Evolutionary conservation across 2,329 filamentous ascomycete species (phyloP), one percentile per base, ranked within the genome.

Genomic region (Penicillium olsonii): DNA sequence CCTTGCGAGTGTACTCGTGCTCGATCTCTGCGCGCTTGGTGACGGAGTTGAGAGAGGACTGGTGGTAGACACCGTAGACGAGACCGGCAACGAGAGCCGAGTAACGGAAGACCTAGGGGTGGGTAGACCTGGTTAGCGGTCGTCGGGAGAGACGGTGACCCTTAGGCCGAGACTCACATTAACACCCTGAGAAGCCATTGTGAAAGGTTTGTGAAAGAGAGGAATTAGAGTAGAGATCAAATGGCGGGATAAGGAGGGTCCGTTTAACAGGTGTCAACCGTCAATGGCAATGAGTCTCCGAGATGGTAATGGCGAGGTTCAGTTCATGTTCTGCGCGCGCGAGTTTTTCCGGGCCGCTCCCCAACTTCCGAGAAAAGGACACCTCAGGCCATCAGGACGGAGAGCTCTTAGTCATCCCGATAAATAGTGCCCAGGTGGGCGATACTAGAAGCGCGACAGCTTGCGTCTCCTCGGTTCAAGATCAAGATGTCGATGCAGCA

Each of bases 31-130:
- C 80, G 55, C 82, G 76, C 76, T 85, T 88, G 68, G 91, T 84
- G 66, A 82, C 75, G 49, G 88, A 75, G 62, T 78, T 86, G 74
- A 99, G 87, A 56, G 84, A 83, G 69, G 87, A 81, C 80, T 99
- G 94, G 80, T 96, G 92, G 76, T 87, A 89, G 80, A 96, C 85
- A 74, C 94, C 94, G 80, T 99, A 99, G 78, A 96, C 87, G 71
- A 97, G 79, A 72, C 94, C 94, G 68, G 90, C 81, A 69, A 86
- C 88, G 62, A 99, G 88, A 71, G 92, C 92, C 70, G 91, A 92
- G 83, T 92, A 99, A 78, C 94, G 92, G 75, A 97, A 84, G 75
- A 99, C 92, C 94, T 99, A 75, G 44, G 65, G 29, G 40, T 43
- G 48, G 19, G 48, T 37, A 45, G 42, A 46, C 39, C 44, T 50